Evolutionary conservation across 768 basidiomycete species (phyloP), one percentile per base, ranked within the genome.

Genomic region (Plicaturopsis crispa): DNA sequence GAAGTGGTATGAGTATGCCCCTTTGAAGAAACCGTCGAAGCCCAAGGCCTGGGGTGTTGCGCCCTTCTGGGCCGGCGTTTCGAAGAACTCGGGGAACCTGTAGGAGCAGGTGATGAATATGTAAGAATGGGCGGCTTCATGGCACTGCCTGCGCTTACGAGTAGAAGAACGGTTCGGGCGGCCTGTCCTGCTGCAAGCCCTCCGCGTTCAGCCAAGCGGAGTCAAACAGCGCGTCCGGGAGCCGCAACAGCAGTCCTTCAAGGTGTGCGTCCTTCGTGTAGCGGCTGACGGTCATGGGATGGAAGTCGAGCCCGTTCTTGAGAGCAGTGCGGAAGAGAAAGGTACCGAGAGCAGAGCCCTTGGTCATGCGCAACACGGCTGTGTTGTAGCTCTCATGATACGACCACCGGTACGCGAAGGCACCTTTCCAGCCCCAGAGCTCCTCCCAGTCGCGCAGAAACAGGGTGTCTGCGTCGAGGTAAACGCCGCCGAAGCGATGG

Each of bases 381-480:
- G 91, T 96, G 66, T 94, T 94, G 62, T 94, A 94, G 53, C 84
- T 87, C 51, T 86, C 78, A 44, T 92, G 69, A 39, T 84, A 75
- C n/a, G 83, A 88, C 92, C 93, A 96, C 10, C 91, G 73, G 58
- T 96, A 96, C 1, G 91, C 91, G 54, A 94, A 96, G 11, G 91
- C 88, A 31, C 92, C 91, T 43, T 80, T 78, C 83, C 86, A 93
- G 36, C 89, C 89, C 87, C 89, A 96, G 3, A 96, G 69, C 54
- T 94, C 92, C 59, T 96, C 92, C 93, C 93, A 94, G 54, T 96
- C 92, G 17, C 92, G 78, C 12, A 96, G 68, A 47, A 97, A 72
- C 49, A 97, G 73, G 3, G 89, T 93, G 54, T 96, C 93, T 3
- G 93, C 90, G 49, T 96, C 93, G 37, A 97, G 75, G 53, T 94